These are phyloP conservation scores for Trichoderma sp. DNA, from an alignment of 2,329 filamentous ascomycete species.

Conservation along the genomic window DNA sequence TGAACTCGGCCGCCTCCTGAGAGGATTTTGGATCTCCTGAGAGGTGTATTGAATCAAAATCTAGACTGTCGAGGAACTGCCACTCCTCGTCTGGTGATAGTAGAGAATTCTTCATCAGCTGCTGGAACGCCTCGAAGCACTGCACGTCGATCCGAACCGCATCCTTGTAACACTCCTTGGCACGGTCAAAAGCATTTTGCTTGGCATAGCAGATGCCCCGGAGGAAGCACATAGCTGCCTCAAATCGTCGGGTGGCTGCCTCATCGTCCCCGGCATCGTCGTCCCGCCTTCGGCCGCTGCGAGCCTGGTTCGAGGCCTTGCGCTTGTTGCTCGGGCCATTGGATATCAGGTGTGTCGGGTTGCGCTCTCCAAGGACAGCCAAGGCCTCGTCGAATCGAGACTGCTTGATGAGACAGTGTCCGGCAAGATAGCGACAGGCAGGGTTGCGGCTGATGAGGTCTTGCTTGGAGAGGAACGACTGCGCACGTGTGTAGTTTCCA, in stretches of 20 bases:
- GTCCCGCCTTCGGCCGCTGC: slow-evolving; percentile 33
- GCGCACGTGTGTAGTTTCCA: slow-evolving; percentile 89
- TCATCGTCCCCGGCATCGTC: slow-evolving; percentile 61
- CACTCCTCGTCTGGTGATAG: slow-evolving; percentile 89
- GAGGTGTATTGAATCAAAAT: slow-evolving; percentile 80
- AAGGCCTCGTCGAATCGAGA: slow-evolving; percentile 87
- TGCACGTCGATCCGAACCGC: slow-evolving; percentile 95
- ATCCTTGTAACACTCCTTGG: slow-evolving; percentile 98
- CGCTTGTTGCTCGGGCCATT: slow-evolving; percentile 45
- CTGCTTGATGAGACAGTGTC: slow-evolving; percentile 92
- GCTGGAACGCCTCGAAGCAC: slow-evolving; percentile 97
- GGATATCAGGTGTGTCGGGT: slow-evolving; percentile 82
- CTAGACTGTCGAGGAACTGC: slow-evolving; percentile 80
- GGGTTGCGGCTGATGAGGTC: slow-evolving; percentile 79
- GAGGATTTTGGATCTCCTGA: slow-evolving; percentile 58
- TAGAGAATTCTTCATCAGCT: slow-evolving; percentile 93
- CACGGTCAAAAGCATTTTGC: slow-evolving; percentile 94
- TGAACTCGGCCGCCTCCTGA: slow-evolving; percentile 85
- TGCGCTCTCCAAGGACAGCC: slow-evolving; percentile 81
- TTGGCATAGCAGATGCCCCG: slow-evolving; percentile 93
- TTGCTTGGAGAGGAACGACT: slow-evolving; percentile 79
- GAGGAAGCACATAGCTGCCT: slow-evolving; percentile 96
- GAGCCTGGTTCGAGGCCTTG: slow-evolving; percentile 34
- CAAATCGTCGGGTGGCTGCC: slow-evolving; percentile 74
- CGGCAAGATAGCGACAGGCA: slow-evolving; percentile 88